Evolutionary conservation across 768 basidiomycete genomes (phyloP).

Genomic region (Serendipita sp.): DNA sequence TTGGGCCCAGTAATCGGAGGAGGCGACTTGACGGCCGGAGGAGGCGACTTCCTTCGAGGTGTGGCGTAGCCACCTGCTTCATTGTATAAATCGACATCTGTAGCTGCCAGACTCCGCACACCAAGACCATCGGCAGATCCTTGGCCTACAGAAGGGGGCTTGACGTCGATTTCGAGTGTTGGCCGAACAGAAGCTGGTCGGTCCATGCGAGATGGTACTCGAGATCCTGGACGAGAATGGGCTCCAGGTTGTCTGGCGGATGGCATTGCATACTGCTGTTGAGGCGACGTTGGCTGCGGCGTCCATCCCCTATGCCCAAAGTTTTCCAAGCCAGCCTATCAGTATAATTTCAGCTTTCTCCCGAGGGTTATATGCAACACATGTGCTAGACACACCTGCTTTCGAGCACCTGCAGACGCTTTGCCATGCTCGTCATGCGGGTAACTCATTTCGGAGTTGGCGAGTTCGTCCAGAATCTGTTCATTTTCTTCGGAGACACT

Average conservation of each 20-base stretch:
- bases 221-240: conserved; percentile 1
- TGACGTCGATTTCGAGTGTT: background rate
- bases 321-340: background rate
- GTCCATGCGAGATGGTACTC: conserved; percentile 2
- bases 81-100: conserved; percentile 44
- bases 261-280: background rate
- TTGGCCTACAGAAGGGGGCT: background rate
- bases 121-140: conserved; percentile 5
- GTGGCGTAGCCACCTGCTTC: conserved; percentile 22
- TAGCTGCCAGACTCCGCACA: conserved; percentile 38
- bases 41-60: background rate
- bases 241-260: background rate
- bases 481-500: conserved; percentile 4
- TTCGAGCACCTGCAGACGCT: background rate
- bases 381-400: background rate
- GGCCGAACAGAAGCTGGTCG: background rate
- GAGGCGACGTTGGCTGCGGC: background rate
- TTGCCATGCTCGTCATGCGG: background rate
- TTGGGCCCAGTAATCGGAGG: background rate
- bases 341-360: background rate
- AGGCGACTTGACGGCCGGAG: background rate
- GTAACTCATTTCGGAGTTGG: conserved; percentile 4
- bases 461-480: conserved; percentile 3
- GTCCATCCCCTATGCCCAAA: background rate
- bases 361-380: background rate